These are phyloP conservation scores for Trichosporon sp. DNA, from an alignment of 1,284 basidiomycete species.

Conservation along the genomic window DNA sequence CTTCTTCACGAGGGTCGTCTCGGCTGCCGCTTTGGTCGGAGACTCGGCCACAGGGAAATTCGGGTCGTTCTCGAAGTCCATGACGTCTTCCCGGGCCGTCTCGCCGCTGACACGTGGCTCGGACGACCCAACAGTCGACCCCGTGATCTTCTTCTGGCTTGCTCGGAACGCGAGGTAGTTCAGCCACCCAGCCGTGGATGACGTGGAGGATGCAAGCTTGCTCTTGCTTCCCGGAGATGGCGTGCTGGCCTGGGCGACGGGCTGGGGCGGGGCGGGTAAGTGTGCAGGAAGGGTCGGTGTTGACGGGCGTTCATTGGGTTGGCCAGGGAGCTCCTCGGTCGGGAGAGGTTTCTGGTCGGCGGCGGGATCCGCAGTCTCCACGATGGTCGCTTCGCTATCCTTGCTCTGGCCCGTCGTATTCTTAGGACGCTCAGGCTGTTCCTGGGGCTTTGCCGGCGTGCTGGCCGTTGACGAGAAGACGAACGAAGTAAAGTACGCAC, in stretches of 20 bases:
- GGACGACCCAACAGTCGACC: constrained; percentile 31
- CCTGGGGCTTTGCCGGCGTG: neutral
- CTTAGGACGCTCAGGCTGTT: neutral
- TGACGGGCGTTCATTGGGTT: neutral
- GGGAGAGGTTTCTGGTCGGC: constrained; percentile 30
- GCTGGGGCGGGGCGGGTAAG: neutral
- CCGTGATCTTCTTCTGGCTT: constrained; percentile 46
- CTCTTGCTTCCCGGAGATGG: constrained; percentile 4
- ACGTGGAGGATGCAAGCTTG: constrained; percentile 27
- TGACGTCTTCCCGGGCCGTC: constrained; percentile 41
- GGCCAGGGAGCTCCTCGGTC: neutral
- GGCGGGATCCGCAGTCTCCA: constrained; percentile 27
- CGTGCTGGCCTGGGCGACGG: neutral
- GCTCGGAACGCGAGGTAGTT: constrained; percentile 51
- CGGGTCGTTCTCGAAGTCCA: constrained; percentile 53
- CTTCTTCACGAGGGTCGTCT: neutral
- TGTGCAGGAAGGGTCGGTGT: neutral
- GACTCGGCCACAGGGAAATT: constrained; percentile 42
- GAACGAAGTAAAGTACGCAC: constrained; percentile 41
- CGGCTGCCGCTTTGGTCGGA: neutral
- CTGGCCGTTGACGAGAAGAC: constrained; percentile 28
- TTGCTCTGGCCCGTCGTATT: constrained; percentile 11
- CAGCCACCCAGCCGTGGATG: constrained; percentile 48
- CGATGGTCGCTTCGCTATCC: constrained; percentile 14
- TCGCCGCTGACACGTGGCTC: constrained; percentile 34